Conservation (phyloP, 2,329 filamentous ascomycete genomes). For the Graphilbum sp. region DNA sequence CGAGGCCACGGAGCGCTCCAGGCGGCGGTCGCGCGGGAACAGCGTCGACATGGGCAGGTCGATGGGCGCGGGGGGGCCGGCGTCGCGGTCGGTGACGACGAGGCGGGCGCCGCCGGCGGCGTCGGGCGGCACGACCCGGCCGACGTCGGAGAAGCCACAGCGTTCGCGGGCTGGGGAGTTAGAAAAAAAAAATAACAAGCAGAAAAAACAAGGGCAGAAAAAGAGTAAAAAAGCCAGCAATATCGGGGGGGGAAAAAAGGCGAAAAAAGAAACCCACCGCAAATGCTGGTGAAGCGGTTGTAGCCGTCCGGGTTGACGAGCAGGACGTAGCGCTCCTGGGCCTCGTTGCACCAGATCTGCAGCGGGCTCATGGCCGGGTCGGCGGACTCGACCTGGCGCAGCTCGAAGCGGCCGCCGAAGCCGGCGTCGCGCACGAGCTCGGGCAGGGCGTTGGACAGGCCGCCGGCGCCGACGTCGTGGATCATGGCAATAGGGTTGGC, state of each 20-base stretch:
- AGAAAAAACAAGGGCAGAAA: too few species aligned
- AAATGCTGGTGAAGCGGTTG: constrained; percentile 56
- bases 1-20: constrained; percentile 58
- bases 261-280: constrained; percentile 23
- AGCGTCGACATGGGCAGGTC: constrained; percentile 78
- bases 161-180: constrained; percentile 49
- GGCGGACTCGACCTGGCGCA: constrained; percentile 83
- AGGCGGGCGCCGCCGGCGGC: constrained; percentile 52
- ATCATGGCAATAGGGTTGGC: constrained; percentile 85
- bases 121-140: constrained; percentile 49
- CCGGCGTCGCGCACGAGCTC: constrained; percentile 87
- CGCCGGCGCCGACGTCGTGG: constrained; percentile 92
- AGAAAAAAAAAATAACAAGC: too few species aligned
- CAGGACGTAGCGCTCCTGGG: constrained; percentile 90
- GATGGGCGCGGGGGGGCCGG: constrained; percentile 60
- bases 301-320: constrained; percentile 69
- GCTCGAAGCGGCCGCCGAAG: constrained; percentile 78
- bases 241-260: background rate
- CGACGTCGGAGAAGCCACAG: constrained; percentile 85
- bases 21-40: constrained; percentile 75
- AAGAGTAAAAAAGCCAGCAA: too few species aligned
- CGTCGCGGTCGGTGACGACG: constrained; percentile 68
- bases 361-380: constrained; percentile 88
- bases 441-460: constrained; percentile 57
- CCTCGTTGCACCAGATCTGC: constrained; percentile 96